These are phyloP conservation scores for Pseudogymnoascus sp. DNA, from an alignment of 2,329 filamentous ascomycete genomes.

Conservation along the genomic window DNA sequence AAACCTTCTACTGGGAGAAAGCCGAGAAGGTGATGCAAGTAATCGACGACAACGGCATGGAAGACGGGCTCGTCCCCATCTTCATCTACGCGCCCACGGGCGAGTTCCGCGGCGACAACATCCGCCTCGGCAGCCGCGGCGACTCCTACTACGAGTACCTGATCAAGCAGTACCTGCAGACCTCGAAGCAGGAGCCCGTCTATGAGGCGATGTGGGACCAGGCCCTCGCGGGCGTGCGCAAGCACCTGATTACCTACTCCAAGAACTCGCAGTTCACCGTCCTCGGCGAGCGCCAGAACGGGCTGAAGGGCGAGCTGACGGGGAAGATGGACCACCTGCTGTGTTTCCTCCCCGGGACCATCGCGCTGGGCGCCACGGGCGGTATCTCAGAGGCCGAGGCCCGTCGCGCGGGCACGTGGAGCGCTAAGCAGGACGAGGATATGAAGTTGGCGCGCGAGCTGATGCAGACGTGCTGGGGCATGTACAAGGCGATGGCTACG, in stretches of 20 bases:
- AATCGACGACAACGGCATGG: conserved; percentile 69
- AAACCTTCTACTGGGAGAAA: conserved; percentile 84
- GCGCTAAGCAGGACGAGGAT: conserved; percentile 71
- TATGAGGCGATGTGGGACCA: conserved; percentile 94
- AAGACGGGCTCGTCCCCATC: conserved; percentile 84
- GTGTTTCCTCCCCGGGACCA: conserved; percentile 95
- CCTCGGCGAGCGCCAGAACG: conserved; percentile 73
- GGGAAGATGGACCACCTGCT: conserved; percentile 98
- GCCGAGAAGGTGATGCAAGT: conserved; percentile 88
- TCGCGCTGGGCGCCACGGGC: conserved; percentile 77
- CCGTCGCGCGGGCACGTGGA: conserved; percentile 64
- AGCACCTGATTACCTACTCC: conserved; percentile 86
- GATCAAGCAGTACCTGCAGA: conserved; percentile 97
- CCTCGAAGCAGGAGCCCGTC: conserved; percentile 71
- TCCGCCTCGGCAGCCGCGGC: conserved; percentile 84
- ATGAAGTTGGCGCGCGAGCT: conserved; percentile 81
- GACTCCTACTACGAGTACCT: conserved; percentile 99
- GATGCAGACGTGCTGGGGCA: conserved; percentile 96
- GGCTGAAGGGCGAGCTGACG: conserved; percentile 55
- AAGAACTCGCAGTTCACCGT: conserved; percentile 74
- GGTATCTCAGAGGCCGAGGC: conserved; percentile 70
- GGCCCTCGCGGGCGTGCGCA: conserved; percentile 73
- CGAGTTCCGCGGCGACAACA: conserved; percentile 72
- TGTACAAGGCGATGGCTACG: conserved; percentile 84
- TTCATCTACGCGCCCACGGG: conserved; percentile 76